Conservation (phyloP, 768 basidiomycete genomes). For the Naganishia kalamii region DNA sequence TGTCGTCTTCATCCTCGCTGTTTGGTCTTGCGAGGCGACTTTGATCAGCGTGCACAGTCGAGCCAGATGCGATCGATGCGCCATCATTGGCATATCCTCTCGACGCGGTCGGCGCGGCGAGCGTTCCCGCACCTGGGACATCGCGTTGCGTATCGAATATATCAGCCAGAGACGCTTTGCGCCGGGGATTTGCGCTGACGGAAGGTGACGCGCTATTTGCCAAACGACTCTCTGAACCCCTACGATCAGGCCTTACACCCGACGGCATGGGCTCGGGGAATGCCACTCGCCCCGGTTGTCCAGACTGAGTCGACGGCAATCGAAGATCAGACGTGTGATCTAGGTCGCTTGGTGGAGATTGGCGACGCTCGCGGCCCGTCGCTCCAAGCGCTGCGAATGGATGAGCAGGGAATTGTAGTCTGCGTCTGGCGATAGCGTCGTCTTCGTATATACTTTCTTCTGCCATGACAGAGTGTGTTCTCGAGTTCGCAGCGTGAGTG, state of each 20-base stretch:
- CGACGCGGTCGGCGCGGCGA: background rate
- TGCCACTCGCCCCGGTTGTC: background rate
- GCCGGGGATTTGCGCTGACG: background rate
- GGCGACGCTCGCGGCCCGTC: background rate
- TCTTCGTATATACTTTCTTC: conserved; percentile 13
- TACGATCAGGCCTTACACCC: conserved; percentile 10
- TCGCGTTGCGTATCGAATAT: background rate
- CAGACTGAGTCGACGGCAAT: background rate
- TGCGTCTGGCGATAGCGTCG: background rate
- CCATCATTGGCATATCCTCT: background rate
- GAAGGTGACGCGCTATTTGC: background rate
- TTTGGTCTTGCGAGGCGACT: background rate
- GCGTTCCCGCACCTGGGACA: background rate
- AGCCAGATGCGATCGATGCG: background rate
- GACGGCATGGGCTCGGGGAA: conserved; percentile 19
- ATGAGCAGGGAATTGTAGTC: conserved; percentile 2
- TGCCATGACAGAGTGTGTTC: background rate
- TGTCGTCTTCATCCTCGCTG: conserved; percentile 34
- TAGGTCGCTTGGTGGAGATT: background rate
- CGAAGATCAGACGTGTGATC: background rate
- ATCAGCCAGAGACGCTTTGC: conserved; percentile 4
- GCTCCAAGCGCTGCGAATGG: background rate
- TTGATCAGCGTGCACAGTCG: background rate
- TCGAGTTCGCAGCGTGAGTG: background rate
- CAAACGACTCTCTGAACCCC: conserved; percentile 17